A percentile compares a stretch with the other conserved stretches of the same genome.
phyloP scores from a whole-genome alignment of 306 rosid species.

The Castanospermum australe region DNA sequence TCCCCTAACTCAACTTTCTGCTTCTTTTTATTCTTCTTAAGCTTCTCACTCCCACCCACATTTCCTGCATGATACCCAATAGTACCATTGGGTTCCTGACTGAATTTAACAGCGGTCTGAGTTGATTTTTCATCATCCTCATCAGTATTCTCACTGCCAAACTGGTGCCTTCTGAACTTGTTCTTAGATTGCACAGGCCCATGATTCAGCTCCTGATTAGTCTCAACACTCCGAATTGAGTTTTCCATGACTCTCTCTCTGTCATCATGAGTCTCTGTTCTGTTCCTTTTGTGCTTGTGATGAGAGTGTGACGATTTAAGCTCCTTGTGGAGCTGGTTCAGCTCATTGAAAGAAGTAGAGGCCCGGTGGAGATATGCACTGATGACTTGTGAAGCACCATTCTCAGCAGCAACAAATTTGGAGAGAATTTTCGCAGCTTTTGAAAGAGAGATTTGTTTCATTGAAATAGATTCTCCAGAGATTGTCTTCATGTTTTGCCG shows the following conservation, averaged over 20 bases:
- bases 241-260: not conserved
- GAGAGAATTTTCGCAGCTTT: constrained; percentile 23
- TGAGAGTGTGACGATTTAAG: not conserved
- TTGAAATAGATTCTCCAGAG: not conserved
- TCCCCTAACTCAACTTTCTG: not conserved
- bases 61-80: not conserved
- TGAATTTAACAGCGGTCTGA: not conserved
- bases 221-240: not conserved
- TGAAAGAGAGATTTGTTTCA: constrained; percentile 11
- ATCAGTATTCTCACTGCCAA: not conserved
- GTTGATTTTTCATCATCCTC: not conserved
- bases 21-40: constrained; percentile 30
- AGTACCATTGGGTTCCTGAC: constrained; percentile 18
- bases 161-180: not conserved
- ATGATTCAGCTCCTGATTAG: not conserved
- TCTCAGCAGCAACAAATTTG: constrained; percentile 17
- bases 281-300: constrained; percentile 3
- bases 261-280: not conserved
- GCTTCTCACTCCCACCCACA: constrained; percentile 14
- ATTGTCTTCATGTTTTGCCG: constrained; percentile 25
- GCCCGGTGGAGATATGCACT: constrained; percentile 6
- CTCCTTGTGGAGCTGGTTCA: constrained; percentile 20
- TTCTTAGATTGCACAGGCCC: not conserved
- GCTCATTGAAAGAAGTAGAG: not conserved
- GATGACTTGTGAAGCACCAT: constrained; percentile 26